Conservation (phyloP, 805 yeast species). For the Yarrowia divulgata region DNA sequence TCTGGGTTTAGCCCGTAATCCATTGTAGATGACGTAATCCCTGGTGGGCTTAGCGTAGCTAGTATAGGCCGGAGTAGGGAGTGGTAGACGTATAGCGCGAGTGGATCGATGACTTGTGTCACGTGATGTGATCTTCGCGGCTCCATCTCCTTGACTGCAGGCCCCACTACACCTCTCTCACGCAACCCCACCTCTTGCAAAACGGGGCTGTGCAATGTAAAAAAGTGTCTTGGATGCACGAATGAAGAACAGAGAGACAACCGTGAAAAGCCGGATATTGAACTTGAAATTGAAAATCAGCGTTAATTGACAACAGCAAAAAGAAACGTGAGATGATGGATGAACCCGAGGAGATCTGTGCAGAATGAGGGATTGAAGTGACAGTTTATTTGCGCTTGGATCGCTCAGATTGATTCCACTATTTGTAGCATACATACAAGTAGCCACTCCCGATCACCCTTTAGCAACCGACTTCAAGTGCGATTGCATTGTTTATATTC, state of each 20-base stretch:
- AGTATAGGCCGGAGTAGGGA: no score
- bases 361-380: no score
- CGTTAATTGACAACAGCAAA: conserved; percentile 1
- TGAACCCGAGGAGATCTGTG: no score
- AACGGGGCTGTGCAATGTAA: conserved; percentile 34
- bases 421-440: no score
- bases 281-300: neutral
- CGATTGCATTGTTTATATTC: neutral
- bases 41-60: neutral
- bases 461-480: no score
- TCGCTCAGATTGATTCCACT: no score
- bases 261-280: conserved; percentile 7
- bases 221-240: conserved; percentile 20
- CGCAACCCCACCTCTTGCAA: conserved; percentile 4
- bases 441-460: no score
- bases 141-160: no score
- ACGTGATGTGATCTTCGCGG: neutral
- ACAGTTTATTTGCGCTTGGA: no score
- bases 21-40: conserved; percentile 16
- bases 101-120: neutral
- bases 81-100: no score
- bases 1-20: conserved; percentile 17
- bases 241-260: no score
- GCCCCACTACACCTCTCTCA: neutral
- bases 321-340: neutral